Evolutionary conservation across 2,329 filamentous ascomycete genomes (phyloP).

Genomic region (Fusarium vanettenii): DNA sequence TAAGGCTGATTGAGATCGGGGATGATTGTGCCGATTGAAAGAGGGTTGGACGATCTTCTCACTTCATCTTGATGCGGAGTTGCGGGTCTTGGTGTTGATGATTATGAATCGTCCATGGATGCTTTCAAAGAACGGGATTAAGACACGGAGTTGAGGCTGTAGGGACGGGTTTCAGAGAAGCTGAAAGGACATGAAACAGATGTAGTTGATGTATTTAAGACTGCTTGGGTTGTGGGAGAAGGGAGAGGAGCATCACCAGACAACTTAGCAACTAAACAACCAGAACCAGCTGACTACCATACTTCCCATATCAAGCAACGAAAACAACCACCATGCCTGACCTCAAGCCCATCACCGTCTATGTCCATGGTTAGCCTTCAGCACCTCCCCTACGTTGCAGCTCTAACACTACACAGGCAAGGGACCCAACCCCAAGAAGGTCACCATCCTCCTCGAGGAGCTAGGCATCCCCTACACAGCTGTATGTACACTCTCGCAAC

Average conservation of each 20-base stretch:
- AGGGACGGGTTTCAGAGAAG: not conserved
- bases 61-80: not conserved
- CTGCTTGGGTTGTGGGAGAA: not conserved
- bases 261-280: not conserved
- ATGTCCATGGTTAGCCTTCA: conserved; percentile 23
- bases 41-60: not conserved
- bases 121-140: not conserved
- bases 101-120: not conserved
- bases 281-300: not conserved
- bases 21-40: not conserved
- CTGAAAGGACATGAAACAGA: not conserved
- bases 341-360: conserved; percentile 30
- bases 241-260: not conserved
- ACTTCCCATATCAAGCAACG: not conserved
- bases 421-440: conserved; percentile 49
- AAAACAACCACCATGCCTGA: conserved; percentile 17
- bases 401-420: conserved; percentile 12
- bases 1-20: not conserved
- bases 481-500: conserved; percentile 8
- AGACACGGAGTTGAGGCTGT: not conserved
- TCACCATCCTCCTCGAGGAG: conserved; percentile 51
- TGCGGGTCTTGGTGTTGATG: not conserved
- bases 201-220: not conserved
- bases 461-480: conserved; percentile 50
- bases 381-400: too few species aligned